Evolutionary conservation across 2,329 filamentous ascomycete species (phyloP).

Genomic region (Aureobasidium melanogenum): DNA sequence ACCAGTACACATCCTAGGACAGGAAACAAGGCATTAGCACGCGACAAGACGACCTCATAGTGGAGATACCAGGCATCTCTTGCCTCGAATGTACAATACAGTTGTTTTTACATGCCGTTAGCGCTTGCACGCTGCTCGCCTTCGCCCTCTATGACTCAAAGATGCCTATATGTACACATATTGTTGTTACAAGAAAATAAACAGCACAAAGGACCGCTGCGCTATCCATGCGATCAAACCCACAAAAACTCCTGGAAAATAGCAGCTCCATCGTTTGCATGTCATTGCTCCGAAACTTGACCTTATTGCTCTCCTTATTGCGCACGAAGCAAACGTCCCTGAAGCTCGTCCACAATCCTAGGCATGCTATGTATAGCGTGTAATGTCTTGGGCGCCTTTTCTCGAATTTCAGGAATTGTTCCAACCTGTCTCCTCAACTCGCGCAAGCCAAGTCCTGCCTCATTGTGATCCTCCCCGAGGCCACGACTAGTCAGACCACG

Average conservation of each 20-base stretch:
- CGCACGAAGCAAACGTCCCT: neutral
- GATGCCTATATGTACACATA: conserved; percentile 6
- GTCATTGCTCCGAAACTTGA: neutral
- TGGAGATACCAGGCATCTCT: neutral
- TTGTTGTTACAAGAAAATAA: neutral
- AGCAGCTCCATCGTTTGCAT: neutral
- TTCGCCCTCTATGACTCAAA: neutral
- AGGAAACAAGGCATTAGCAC: neutral
- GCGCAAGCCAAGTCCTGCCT: conserved; percentile 18
- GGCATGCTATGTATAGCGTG: conserved; percentile 39
- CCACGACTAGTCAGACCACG: conserved; percentile 26
- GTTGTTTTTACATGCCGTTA: neutral
- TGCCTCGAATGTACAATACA: neutral
- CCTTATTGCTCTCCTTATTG: neutral
- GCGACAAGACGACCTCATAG: neutral
- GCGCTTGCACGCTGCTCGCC: neutral
- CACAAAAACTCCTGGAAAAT: neutral
- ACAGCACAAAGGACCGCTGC: neutral
- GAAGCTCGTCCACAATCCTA: conserved; percentile 20
- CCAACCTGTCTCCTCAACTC: conserved; percentile 22
- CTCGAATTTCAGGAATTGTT: conserved; percentile 23
- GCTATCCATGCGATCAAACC: neutral
- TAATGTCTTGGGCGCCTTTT: conserved; percentile 31
- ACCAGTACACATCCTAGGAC: neutral
- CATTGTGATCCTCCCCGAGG: conserved; percentile 21